phyloP scores from a whole-genome alignment of 163 green algal species.

The Chlorella variabilis region DNA sequence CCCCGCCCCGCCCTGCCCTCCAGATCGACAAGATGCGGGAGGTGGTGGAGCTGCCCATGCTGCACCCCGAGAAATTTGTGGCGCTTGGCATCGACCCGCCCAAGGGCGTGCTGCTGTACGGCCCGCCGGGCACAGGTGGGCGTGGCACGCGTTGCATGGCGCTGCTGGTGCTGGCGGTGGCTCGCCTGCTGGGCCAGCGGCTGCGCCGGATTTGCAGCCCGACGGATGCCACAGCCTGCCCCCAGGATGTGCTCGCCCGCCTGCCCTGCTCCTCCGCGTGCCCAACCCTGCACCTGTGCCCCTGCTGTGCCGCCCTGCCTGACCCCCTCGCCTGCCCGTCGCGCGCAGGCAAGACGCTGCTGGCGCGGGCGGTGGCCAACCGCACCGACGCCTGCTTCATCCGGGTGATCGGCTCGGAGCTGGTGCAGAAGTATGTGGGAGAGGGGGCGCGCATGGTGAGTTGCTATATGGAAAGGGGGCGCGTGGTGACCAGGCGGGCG shows the following conservation, averaged over 20 bases:
- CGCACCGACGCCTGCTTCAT: constrained; percentile 99
- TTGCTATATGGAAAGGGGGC: no score
- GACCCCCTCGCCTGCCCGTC: no score
- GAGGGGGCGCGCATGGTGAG: constrained; percentile 98
- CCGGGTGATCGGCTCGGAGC: constrained; percentile 97
- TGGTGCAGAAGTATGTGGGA: constrained; percentile 99
- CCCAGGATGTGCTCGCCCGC: no score
- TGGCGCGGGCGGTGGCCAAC: constrained; percentile 98
- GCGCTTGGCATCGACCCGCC: constrained; percentile 98
- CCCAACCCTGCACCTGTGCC: no score
- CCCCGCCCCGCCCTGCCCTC: no score
- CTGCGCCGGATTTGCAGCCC: not conserved
- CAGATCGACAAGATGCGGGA: constrained; percentile 94
- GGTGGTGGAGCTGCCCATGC: constrained; percentile 98
- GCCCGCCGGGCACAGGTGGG: constrained; percentile 77
- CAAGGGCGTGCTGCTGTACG: constrained; percentile 98
- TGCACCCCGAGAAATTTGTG: constrained; percentile 99
- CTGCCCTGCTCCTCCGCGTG: no score
- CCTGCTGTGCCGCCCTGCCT: no score
- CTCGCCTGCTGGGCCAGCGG: not conserved
- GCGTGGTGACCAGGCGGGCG: no score
- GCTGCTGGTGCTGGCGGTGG: constrained; percentile 86
- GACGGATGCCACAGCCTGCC: no score
- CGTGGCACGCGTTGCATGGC: constrained; percentile 95
- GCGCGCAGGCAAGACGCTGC: constrained; percentile 99